Percentiles rank a stretch among this genome's conserved stretches.
Evolutionary conservation across 83 land plant genomes (phyloP).

Genomic region (Thuja plicata): DNA sequence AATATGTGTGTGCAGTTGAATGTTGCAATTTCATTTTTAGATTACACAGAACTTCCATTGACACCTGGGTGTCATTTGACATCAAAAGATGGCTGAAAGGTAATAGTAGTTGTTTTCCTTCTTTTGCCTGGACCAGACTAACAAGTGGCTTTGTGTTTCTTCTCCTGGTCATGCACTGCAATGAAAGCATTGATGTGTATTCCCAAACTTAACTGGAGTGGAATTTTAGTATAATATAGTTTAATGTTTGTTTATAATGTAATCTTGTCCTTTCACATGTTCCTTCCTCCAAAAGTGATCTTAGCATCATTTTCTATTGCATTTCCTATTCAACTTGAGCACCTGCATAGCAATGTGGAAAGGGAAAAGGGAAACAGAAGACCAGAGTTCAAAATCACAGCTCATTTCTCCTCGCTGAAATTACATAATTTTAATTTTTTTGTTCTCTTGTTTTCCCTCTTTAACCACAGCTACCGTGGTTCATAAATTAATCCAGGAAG

Average conservation of each 20-base stretch:
- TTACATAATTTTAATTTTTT: too few relatives aligned
- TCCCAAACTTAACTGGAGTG: background rate
- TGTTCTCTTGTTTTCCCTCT: too few relatives aligned
- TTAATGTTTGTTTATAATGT: background rate
- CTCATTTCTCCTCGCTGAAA: too few relatives aligned
- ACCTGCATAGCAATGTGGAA: too few relatives aligned
- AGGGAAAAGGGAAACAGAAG: too few relatives aligned
- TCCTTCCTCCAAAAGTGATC: background rate
- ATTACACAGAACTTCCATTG: background rate
- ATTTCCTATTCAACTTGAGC: too few relatives aligned
- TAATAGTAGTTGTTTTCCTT: too few relatives aligned
- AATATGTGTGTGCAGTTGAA: background rate
- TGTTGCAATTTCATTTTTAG: background rate
- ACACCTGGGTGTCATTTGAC: background rate
- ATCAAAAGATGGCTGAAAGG: background rate
- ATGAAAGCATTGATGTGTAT: background rate
- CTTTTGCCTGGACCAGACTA: too few relatives aligned
- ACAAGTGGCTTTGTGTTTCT: background rate
- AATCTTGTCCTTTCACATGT: background rate
- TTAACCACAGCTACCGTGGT: too few relatives aligned
- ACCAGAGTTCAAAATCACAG: too few relatives aligned
- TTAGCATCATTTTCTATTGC: too few relatives aligned
- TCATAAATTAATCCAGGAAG: too few relatives aligned
- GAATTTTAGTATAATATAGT: background rate
- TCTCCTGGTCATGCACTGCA: background rate